Conservation (phyloP, 208 protist genomes). For the Vickermania ingenoplastis region DNA sequence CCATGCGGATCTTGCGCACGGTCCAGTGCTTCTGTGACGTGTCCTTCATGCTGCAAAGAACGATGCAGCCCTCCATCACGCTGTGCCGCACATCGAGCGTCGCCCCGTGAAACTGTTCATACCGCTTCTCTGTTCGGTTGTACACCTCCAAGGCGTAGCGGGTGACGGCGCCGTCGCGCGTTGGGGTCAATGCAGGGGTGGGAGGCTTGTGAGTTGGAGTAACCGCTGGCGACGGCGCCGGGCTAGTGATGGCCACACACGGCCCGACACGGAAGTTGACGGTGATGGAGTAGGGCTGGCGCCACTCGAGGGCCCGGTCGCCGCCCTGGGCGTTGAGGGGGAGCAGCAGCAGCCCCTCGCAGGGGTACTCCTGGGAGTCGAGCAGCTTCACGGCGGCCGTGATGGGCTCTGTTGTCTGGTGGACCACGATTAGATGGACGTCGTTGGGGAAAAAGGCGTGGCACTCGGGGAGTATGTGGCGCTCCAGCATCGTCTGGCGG, state of each 20-base stretch:
- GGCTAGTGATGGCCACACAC: conserved; percentile 6
- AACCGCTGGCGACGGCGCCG: neutral
- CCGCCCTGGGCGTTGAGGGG: conserved; percentile 30
- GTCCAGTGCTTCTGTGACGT: conserved; percentile 29
- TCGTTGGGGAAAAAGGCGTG: conserved; percentile 28
- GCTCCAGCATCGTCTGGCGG: conserved; percentile 40
- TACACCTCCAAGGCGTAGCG: conserved; percentile 74
- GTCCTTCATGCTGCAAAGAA: conserved; percentile 54
- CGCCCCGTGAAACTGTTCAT: conserved; percentile 58
- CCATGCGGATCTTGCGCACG: conserved; percentile 60
- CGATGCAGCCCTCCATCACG: conserved; percentile 68
- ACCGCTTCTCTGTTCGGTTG: conserved; percentile 72
- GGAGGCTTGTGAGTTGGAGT: conserved; percentile 5
- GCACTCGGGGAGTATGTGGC: conserved; percentile 35
- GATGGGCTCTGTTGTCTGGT: conserved; percentile 32
- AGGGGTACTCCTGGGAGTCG: conserved; percentile 51
- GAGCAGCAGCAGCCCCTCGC: conserved; percentile 73
- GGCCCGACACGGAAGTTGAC: conserved; percentile 72
- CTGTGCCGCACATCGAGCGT: conserved; percentile 64
- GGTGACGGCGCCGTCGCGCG: conserved; percentile 5
- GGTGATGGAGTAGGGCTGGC: conserved; percentile 45
- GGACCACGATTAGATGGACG: conserved; percentile 53
- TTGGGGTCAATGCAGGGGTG: neutral
- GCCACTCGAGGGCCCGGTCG: conserved; percentile 64
- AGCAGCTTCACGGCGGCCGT: conserved; percentile 39